phyloP scores from a whole-genome alignment of 768 basidiomycete species.

The Sarcodon sp. region DNA sequence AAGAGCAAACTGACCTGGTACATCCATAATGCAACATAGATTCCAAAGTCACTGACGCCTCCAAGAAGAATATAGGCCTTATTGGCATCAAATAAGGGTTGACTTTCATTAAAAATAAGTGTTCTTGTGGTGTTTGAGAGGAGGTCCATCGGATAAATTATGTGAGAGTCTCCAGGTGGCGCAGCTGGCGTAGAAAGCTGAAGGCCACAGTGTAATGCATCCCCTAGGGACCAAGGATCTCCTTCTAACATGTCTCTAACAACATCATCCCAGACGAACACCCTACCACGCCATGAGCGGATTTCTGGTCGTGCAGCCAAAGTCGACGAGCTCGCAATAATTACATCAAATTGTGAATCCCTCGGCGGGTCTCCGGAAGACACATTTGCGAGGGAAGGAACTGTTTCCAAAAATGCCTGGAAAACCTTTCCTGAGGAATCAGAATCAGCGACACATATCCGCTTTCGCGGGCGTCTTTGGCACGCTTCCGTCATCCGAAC shows the following conservation, averaged over 20 bases:
- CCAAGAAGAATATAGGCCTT: constrained; percentile 25
- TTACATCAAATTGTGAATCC: background rate
- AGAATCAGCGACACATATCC: background rate
- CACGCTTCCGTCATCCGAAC: background rate
- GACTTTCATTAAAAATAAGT: background rate
- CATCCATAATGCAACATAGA: constrained; percentile 27
- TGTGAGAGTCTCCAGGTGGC: background rate
- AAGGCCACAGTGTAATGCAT: background rate
- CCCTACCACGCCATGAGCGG: background rate
- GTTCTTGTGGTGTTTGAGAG: background rate
- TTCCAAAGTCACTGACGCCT: constrained; percentile 24
- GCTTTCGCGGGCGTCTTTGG: background rate
- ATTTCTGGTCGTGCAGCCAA: background rate
- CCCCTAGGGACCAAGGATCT: background rate
- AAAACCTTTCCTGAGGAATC: background rate
- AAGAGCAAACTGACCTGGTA: constrained; percentile 19
- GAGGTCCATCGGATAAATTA: background rate
- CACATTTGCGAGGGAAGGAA: background rate
- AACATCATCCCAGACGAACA: background rate
- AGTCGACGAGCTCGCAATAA: background rate
- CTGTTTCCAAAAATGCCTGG: background rate
- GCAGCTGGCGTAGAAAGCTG: background rate
- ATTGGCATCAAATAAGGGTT: constrained; percentile 12
- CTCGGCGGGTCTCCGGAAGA: background rate
- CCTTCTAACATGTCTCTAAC: background rate